Base-by-base conservation (phyloP, 2,329 filamentous ascomycete genomes). In the Ophiostoma angusticollis region DNA sequence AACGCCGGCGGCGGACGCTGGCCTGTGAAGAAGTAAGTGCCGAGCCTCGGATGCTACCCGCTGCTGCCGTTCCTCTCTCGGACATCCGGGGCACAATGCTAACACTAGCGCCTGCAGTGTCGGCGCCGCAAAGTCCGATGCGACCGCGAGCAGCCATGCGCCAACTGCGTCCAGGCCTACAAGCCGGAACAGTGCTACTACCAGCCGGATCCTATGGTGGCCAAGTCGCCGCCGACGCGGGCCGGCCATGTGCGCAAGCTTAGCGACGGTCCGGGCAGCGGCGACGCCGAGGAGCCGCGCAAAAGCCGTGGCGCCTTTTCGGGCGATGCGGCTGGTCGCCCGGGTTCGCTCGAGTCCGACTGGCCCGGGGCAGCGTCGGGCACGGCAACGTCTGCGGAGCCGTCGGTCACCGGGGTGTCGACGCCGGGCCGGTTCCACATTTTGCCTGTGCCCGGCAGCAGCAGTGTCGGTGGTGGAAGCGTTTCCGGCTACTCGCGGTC, bases 301-400 rank as follows among this genome's bases (percentile, higher is more conserved):
- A 19, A 32, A 8, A 30, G 37, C 21, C 25, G 21, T 30, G 32
- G 38, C 3, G 31, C 12, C 18, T 29, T 22, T 5, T 14, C 29
- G 8, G 36, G 37, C 25, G 30, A 23, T 19, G 32, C 33, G n/a
- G 16, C 31, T 19, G 30, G 35, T 18, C 37, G 38, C 33, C 25
- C 27, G 9, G 37, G 31, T 3, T 43, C 41, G 6, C 18, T 38
- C 13, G 41, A 43, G 34, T 35, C 41, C n/a, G 41, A 43, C 12
- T 43, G 41, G 41, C 38, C 41, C 9, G 29, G 12, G 48, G 50
- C 41, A 2, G 19, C 31, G 8, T 6, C 41, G 3, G 33, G 36
- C 16, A 63, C 58, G 3, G 61, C 68, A 0, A 68, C 68, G 43
- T 73, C 74, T 41, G 64, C 64, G 44, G 74, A n/a, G n/a, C n/a